Percentiles rank a stretch among this genome's conserved stretches.
These are phyloP conservation scores for Populus alba DNA, from an alignment of 345 rosid species.

Conservation along the genomic window DNA sequence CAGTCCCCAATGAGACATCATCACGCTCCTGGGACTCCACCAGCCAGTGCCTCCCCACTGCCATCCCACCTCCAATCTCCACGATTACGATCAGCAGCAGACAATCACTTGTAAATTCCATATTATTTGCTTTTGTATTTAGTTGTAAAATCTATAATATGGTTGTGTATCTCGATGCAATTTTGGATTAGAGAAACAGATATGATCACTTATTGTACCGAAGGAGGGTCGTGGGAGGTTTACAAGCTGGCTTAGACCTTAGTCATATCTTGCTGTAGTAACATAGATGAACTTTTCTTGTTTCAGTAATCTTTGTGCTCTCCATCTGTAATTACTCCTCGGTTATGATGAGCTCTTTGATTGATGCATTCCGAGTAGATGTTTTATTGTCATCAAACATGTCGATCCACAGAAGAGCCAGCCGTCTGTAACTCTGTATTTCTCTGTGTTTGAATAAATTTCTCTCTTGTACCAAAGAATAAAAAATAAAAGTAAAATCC, in stretches of 20 bases:
- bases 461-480: too few relatives aligned
- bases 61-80: slow-evolving; percentile 56
- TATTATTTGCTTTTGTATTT: neutral
- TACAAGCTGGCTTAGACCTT: neutral
- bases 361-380: neutral
- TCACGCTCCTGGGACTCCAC: slow-evolving; percentile 49
- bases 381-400: too few relatives aligned
- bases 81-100: slow-evolving; percentile 36
- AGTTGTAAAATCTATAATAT: slow-evolving; percentile 15
- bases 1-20: slow-evolving; percentile 59
- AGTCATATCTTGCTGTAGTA: neutral
- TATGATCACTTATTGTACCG: slow-evolving; percentile 8
- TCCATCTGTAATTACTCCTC: neutral
- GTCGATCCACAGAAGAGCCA: too few relatives aligned
- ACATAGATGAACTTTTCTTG: neutral
- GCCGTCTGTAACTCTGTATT: too few relatives aligned
- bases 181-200: slow-evolving; percentile 25
- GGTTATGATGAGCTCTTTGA: neutral
- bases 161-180: slow-evolving; percentile 14
- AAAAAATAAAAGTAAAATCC: too few relatives aligned
- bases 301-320: neutral
- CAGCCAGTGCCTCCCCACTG: slow-evolving; percentile 63
- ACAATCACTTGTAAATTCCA: slow-evolving; percentile 19
- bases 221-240: slow-evolving; percentile 5
- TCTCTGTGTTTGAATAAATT: too few relatives aligned